Base-by-base conservation (phyloP, 2,329 filamentous ascomycete genomes). In the Bipolaris cookei region DNA sequence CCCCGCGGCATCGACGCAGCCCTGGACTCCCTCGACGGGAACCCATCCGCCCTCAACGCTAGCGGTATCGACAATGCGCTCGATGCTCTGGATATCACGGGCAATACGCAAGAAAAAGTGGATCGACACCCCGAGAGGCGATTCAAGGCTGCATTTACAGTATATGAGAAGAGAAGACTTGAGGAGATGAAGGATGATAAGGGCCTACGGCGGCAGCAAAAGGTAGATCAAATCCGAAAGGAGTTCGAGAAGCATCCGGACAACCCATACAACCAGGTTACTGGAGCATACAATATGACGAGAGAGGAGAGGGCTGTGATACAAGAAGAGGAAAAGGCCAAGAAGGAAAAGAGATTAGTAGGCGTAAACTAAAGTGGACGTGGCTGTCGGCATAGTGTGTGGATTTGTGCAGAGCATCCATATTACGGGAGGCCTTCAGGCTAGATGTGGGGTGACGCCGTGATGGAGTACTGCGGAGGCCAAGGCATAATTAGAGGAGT, bases 191-290 rank as follows among this genome's bases (percentile, higher is more conserved):
- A 94, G 72, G 81, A 86, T 52, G 92, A 97, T 76, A 90, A 89
- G 55, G 92, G 91, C 0, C 77, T 98, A 73, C 83, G 93, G 55
- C 82, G 90, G 67, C 86, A 96, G 67, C 93, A 97, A 84, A 89
- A 90, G 78, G 88, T 93, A 70, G 90, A 94, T 62, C 83, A 88
- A 72, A 90, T 96, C 65, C 80, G 86, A 61, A 96, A 96, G 82
- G 95, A 98, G 80, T 99, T 98, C 76, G 90, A 96, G 78, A 96
- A 92, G 82, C 90, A 90, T 71, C 89, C 91, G 1, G 94, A 98
- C 69, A 99, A 99, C 77, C 95, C 95, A 13, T 95, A 96, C 80
- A 97, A 97, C 79, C 91, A 96, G 80, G 88, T 89, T 14, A 86
- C 82, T 49, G 90, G 87, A 2, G 77, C 82, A 3, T 96, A 92